phyloP scores from a whole-genome alignment of 163 green algal genomes.

The Trebouxia gelatinosa region DNA sequence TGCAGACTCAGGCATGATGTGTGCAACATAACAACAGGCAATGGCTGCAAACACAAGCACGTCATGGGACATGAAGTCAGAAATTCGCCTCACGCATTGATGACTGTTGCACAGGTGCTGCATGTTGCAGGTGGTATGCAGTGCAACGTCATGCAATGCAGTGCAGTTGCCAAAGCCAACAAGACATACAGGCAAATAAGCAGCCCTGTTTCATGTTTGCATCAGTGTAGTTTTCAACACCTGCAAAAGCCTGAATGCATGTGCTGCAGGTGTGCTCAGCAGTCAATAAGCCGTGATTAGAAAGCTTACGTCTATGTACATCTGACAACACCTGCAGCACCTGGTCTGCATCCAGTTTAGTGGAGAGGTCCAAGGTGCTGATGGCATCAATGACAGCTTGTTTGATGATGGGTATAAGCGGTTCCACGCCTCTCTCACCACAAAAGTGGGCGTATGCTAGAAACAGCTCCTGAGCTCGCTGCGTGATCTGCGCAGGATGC shows the following conservation, averaged over 20 bases:
- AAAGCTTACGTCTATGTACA: constrained; percentile 3
- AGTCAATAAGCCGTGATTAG: no score
- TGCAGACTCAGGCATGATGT: no score
- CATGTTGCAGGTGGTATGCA: no score
- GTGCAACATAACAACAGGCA: no score
- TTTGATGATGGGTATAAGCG: constrained; percentile 30
- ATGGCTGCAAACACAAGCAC: no score
- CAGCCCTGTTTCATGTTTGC: not conserved
- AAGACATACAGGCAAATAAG: no score
- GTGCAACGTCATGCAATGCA: no score
- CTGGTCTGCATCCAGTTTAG: not conserved
- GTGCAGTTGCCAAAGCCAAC: no score
- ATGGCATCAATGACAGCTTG: constrained; percentile 20
- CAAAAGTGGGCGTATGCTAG: constrained; percentile 54
- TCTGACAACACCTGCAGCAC: constrained; percentile 14
- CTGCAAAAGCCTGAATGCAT: not conserved
- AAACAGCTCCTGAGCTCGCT: constrained; percentile 51
- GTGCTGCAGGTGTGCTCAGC: not conserved
- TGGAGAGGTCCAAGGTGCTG: not conserved
- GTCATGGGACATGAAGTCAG: not conserved
- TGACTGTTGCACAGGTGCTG: no score
- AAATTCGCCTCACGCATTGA: no score
- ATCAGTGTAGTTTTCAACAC: not conserved
- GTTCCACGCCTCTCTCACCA: constrained; percentile 37
- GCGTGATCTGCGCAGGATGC: not conserved